These are phyloP conservation scores for Tremella fuciformis DNA, from an alignment of 768 basidiomycete genomes.

Conservation along the genomic window DNA sequence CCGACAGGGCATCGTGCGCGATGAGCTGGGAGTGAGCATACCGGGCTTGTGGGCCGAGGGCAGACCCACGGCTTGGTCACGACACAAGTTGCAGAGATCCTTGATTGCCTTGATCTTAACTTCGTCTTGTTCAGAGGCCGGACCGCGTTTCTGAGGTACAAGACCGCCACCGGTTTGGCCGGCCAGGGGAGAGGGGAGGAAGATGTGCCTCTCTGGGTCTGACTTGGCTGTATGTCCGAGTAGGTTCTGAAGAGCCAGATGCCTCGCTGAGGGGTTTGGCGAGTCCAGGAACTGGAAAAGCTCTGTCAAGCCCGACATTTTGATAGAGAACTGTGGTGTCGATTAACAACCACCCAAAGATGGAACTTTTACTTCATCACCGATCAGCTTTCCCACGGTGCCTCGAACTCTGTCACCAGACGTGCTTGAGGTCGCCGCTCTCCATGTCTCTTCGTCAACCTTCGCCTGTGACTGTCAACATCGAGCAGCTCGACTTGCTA, in stretches of 20 bases:
- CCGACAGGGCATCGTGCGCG: constrained; percentile 91
- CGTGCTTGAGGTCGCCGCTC: background rate
- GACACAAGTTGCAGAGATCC: constrained; percentile 79
- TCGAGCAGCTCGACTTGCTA: background rate
- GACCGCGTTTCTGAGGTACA: constrained; percentile 25
- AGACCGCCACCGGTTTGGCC: constrained; percentile 24
- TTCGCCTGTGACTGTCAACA: too few species aligned
- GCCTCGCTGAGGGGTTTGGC: constrained; percentile 79
- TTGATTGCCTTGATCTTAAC: constrained; percentile 58
- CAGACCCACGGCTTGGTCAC: constrained; percentile 72
- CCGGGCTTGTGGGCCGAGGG: background rate
- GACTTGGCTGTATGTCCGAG: constrained; percentile 72
- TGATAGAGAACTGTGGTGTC: constrained; percentile 1
- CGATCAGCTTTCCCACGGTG: constrained; percentile 25
- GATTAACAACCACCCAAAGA: background rate
- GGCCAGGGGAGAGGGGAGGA: constrained; percentile 58
- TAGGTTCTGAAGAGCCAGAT: constrained; percentile 79
- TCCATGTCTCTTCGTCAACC: too few species aligned
- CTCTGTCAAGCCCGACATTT: constrained; percentile 56
- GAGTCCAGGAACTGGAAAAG: constrained; percentile 81
- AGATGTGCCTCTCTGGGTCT: constrained; percentile 69
- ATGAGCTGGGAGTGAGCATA: constrained; percentile 60
- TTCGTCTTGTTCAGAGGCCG: constrained; percentile 56
- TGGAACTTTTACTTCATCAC: constrained; percentile 1
- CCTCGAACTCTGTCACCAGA: background rate